phyloP scores from a whole-genome alignment of 2,329 filamentous ascomycete species.

The Teratosphaeria pseudoeucalypti region DNA sequence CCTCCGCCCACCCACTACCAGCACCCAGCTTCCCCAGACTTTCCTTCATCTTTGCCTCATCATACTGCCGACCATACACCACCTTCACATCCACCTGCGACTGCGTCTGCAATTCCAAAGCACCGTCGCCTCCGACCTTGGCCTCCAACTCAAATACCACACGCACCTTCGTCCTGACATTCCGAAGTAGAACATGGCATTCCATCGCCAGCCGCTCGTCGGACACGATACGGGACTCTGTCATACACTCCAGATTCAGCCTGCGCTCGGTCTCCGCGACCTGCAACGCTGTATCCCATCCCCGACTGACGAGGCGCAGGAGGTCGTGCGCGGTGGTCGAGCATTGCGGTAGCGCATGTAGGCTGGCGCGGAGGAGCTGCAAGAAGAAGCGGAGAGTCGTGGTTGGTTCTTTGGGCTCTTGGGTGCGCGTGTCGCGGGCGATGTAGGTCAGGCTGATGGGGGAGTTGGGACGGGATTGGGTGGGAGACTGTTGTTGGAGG shows the following conservation, averaged over 20 bases:
- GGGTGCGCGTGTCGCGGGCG: constrained; percentile 42
- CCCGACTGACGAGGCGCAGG: constrained; percentile 47
- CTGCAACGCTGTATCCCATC: constrained; percentile 55
- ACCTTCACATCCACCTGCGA: constrained; percentile 43
- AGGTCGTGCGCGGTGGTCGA: constrained; percentile 48
- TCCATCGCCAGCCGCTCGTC: constrained; percentile 56
- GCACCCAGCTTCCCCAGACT: constrained; percentile 50
- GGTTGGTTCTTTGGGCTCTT: constrained; percentile 41
- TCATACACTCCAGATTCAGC: constrained; percentile 55
- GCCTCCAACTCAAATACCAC: constrained; percentile 47
- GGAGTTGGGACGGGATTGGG: constrained; percentile 29
- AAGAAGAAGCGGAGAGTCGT: constrained; percentile 66
- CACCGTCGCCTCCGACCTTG: constrained; percentile 29
- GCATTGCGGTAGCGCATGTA: constrained; percentile 51
- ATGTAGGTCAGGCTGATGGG: constrained; percentile 63
- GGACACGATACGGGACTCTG: constrained; percentile 50
- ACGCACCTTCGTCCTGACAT: constrained; percentile 59
- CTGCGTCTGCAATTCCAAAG: constrained; percentile 35
- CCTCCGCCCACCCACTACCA: constrained; percentile 28
- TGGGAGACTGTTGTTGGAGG: constrained; percentile 6
- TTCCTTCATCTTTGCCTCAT: constrained; percentile 63
- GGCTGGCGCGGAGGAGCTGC: constrained; percentile 57
- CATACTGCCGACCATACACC: constrained; percentile 69
- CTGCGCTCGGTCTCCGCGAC: constrained; percentile 52
- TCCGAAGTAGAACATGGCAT: constrained; percentile 51